Conservation (phyloP, 495 filamentous ascomycete genomes). For the Neurospora tetrasperma region DNA sequence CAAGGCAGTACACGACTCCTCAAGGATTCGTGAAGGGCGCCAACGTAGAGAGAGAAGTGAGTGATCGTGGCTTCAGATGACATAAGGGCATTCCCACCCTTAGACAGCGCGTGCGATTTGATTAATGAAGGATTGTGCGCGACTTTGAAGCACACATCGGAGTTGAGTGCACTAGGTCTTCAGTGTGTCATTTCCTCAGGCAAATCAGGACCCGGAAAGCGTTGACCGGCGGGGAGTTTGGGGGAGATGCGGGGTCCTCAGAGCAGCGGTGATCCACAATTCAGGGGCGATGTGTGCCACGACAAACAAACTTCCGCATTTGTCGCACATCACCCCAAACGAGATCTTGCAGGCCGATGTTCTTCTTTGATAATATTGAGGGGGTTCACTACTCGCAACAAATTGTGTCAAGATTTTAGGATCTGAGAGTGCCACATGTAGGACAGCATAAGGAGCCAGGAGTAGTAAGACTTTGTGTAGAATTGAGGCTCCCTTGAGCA, state of each 20-base stretch:
- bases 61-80: constrained; percentile 9
- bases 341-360: neutral
- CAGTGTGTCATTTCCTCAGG: neutral
- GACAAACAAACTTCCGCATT: neutral
- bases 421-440: neutral
- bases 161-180: constrained; percentile 6
- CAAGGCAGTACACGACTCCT: constrained; percentile 14
- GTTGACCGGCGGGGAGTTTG: neutral
- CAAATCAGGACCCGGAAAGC: neutral
- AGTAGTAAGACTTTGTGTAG: neutral
- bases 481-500: neutral
- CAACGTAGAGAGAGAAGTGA: constrained; percentile 12
- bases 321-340: neutral
- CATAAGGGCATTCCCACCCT: constrained; percentile 21
- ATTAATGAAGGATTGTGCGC: constrained; percentile 16
- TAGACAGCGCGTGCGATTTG: constrained; percentile 10
- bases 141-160: constrained; percentile 15
- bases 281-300: neutral
- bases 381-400: no score
- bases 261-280: neutral
- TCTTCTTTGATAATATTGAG: neutral
- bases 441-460: neutral
- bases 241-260: neutral
- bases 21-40: neutral
- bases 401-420: neutral